Evolutionary conservation across 1,139 yeast genomes (phyloP).

Genomic region (Yamadazyma friedrichii): DNA sequence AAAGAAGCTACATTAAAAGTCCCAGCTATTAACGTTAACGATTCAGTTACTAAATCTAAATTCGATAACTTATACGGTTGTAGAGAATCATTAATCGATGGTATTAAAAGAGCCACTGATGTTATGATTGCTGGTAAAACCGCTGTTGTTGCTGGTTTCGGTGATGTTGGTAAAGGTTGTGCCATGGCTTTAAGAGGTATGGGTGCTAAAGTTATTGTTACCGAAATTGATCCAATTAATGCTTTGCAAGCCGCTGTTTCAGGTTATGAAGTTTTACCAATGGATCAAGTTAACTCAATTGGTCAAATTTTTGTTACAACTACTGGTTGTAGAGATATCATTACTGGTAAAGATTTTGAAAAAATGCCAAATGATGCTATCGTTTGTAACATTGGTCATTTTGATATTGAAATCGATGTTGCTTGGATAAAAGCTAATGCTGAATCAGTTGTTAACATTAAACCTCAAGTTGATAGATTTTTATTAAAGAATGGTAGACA

Average conservation of each 20-base stretch:
- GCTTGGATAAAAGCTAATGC: slow-evolving; percentile 97
- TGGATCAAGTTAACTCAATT: slow-evolving; percentile 88
- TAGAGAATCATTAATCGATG: slow-evolving; percentile 98
- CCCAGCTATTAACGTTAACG: slow-evolving; percentile 99
- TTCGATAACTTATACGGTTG: slow-evolving; percentile 99
- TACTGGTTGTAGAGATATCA: slow-evolving; percentile 99
- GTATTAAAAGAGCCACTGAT: slow-evolving; percentile 99
- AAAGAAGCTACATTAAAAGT: slow-evolving; percentile 90
- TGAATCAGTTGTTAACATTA: slow-evolving; percentile 88
- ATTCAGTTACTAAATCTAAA: slow-evolving; percentile 98
- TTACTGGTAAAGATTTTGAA: slow-evolving; percentile 83
- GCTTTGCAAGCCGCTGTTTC: slow-evolving; percentile 99
- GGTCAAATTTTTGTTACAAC: slow-evolving; percentile 99
- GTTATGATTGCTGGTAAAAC: slow-evolving; percentile 99
- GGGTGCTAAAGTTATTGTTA: slow-evolving; percentile 99
- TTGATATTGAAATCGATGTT: slow-evolving; percentile 98
- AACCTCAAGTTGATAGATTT: slow-evolving; percentile 99
- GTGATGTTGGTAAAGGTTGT: slow-evolving; percentile 99
- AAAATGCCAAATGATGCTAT: slow-evolving; percentile 99
- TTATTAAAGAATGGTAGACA: slow-evolving; percentile 89
- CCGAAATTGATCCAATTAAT: slow-evolving; percentile 98
- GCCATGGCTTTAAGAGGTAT: slow-evolving; percentile 98
- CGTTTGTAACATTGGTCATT: slow-evolving; percentile 99
- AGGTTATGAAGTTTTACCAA: slow-evolving; percentile 96
- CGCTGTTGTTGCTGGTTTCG: slow-evolving; percentile 99